Percentiles rank a stretch among this genome's conserved stretches.
Evolutionary conservation across 2,329 filamentous ascomycete genomes (phyloP).

Genomic region (Aspergillus glaucus): DNA sequence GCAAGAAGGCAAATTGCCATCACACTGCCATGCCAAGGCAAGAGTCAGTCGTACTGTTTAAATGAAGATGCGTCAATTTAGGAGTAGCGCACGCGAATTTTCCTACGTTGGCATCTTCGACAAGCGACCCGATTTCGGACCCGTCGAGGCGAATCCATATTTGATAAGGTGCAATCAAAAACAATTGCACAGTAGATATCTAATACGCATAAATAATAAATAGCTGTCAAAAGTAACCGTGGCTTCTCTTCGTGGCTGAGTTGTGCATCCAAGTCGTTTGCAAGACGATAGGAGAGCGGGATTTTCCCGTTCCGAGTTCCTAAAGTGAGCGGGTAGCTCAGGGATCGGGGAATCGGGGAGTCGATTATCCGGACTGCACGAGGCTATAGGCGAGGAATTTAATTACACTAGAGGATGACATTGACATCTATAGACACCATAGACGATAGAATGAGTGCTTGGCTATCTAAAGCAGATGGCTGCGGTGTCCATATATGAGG

Average conservation of each 20-base stretch:
- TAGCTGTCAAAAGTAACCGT: background rate
- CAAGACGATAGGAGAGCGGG: background rate
- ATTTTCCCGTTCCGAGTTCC: background rate
- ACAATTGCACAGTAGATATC: background rate
- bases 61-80: background rate
- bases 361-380: too few species aligned
- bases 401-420: too few species aligned
- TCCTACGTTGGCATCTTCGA: constrained; percentile 42
- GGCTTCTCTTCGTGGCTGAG: background rate
- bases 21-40: constrained; percentile 30
- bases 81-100: constrained; percentile 39
- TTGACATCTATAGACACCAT: too few species aligned
- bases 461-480: too few species aligned
- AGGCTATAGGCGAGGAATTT: too few species aligned
- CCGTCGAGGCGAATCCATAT: background rate
- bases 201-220: background rate
- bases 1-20: constrained; percentile 39
- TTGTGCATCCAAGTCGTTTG: background rate
- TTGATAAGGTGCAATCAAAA: background rate
- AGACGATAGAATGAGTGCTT: too few species aligned
- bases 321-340: too few species aligned
- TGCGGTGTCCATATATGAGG: too few species aligned
- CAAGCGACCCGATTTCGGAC: constrained; percentile 26
- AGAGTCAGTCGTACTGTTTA: constrained; percentile 1
- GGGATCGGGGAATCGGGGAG: too few species aligned